A percentile compares a stretch with the other conserved stretches of the same genome.
Conservation (phyloP, 75 land plant species). For the Selaginella tamariscina region DNA sequence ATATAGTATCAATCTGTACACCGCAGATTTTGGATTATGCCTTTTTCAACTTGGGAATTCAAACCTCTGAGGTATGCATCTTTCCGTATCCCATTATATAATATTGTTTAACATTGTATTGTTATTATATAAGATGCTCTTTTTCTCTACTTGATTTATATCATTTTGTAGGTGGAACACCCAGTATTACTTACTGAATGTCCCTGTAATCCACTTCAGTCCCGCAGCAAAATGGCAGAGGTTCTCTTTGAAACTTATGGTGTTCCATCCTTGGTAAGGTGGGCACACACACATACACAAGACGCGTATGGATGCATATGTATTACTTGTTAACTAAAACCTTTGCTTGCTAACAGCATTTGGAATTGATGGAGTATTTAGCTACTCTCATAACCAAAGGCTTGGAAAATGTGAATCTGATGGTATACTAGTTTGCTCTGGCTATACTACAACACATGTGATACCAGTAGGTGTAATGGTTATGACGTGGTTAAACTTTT, state of each 20-base stretch:
- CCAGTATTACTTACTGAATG: conserved; percentile 89
- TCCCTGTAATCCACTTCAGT: conserved; percentile 76
- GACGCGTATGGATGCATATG: no score
- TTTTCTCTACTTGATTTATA: not conserved
- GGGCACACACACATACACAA: not conserved
- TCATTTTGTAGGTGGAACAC: conserved; percentile 53
- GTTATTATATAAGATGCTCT: not conserved
- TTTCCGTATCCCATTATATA: no score
- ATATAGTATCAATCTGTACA: not conserved
- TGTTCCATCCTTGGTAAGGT: conserved; percentile 71
- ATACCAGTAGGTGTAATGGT: conserved; percentile 53
- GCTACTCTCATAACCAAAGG: conserved; percentile 66
- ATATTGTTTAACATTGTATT: no score
- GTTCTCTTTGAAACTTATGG: conserved; percentile 95
- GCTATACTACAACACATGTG: conserved; percentile 68
- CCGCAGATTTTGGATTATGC: conserved; percentile 78
- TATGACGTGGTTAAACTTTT: no score
- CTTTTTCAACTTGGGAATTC: conserved; percentile 79
- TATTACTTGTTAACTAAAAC: not conserved
- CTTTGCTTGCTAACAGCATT: conserved; percentile 42
- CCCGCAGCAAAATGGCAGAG: conserved; percentile 96
- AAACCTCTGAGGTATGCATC: conserved; percentile 35
- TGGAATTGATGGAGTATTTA: conserved; percentile 87
- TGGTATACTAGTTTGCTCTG: conserved; percentile 65
- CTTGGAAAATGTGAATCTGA: conserved; percentile 55